Base-by-base conservation (phyloP, 495 filamentous ascomycete genomes). In the Xylaria grammica region DNA sequence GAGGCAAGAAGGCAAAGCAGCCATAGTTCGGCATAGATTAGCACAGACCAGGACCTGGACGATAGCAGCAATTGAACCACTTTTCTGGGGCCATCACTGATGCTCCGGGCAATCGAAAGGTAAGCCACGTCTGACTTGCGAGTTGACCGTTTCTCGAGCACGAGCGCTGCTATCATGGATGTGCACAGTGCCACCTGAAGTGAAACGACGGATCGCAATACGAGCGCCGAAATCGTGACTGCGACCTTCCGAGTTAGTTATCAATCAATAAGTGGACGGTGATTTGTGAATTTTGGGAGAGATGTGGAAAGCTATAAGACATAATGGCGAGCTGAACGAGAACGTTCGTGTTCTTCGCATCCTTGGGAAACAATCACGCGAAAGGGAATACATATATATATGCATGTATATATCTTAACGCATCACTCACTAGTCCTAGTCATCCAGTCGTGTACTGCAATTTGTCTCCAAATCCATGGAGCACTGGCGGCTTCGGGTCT, bases 51-150 rank as follows among this genome's bases (percentile, higher is more conserved):
- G 27, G 55, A 46, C 34, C 54, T 45, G 7, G 54, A 57, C 9
- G 24, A 44, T 22, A 57, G 11, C 0, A 57, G 54, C 4, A 57
- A 17, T n/a, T 57, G 54, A 11, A 45, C 17, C 13, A 57, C 24
- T 20, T 26, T 57, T 20, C 54, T 29, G 5, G 54, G 54, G 1
- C 54, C 54, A 32, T 57, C 54, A 20, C 54, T 57, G 24, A 45
- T 11, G 54, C 54, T 57, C 6, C 54, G 36, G 7, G 54, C 24
- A 30, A 57, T 57, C 11, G 54, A 57, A 26, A 57, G 54, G 6
- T 57, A 57, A 7, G 54, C 54, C 0, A 57, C 54, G 24, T 57
- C 36, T 30, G 54, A 45, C 32, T 57, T 57, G 11, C 54, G 54
- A 17, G 54, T 8, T 11, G 38, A 30, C 24, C 38, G 36, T 15